A percentile compares a stretch with the other conserved stretches of the same genome.
phyloP scores from a whole-genome alignment of 2,329 filamentous ascomycete species.

The Xylariaceae sp. region DNA sequence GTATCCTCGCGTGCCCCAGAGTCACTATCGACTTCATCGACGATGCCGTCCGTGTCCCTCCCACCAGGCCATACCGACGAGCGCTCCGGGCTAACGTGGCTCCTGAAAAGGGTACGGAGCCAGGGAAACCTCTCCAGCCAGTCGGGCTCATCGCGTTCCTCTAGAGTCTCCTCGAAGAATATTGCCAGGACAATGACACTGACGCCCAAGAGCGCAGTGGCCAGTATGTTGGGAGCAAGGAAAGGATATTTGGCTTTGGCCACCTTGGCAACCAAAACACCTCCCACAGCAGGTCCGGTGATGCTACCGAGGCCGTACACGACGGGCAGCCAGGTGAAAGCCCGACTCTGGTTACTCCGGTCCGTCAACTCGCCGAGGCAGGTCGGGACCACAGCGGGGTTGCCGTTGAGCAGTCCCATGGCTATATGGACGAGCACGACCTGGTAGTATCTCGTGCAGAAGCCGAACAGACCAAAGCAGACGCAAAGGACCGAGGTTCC shows the following conservation, averaged over 20 bases:
- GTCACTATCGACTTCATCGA: slow-evolving; percentile 22
- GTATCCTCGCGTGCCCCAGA: slow-evolving; percentile 20
- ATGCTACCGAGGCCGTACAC: slow-evolving; percentile 95
- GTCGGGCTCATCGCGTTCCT: slow-evolving; percentile 34
- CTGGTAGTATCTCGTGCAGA: slow-evolving; percentile 78
- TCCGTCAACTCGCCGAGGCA: slow-evolving; percentile 94
- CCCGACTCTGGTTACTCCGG: slow-evolving; percentile 85
- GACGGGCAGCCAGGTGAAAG: slow-evolving; percentile 90
- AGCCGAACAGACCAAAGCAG: slow-evolving; percentile 83
- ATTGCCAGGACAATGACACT: slow-evolving; percentile 70
- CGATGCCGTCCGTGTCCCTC: slow-evolving; percentile 16
- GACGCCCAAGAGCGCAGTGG: slow-evolving; percentile 63
- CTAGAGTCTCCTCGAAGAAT: slow-evolving; percentile 81
- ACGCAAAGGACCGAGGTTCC: slow-evolving; percentile 77
- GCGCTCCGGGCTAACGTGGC: slow-evolving; percentile 16
- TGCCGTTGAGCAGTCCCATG: slow-evolving; percentile 93
- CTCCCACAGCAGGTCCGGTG: slow-evolving; percentile 86
- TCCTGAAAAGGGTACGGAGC: slow-evolving; percentile 25
- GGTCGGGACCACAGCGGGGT: slow-evolving; percentile 88
- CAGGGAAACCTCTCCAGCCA: slow-evolving; percentile 32
- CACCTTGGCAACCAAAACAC: slow-evolving; percentile 65
- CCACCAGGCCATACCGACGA: slow-evolving; percentile 24
- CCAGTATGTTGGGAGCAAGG: slow-evolving; percentile 74
- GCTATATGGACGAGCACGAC: slow-evolving; percentile 77
- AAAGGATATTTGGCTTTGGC: slow-evolving; percentile 68